These are phyloP conservation scores for Lenwebbia sp. DNA, from an alignment of 345 rosid genomes.

Conservation along the genomic window DNA sequence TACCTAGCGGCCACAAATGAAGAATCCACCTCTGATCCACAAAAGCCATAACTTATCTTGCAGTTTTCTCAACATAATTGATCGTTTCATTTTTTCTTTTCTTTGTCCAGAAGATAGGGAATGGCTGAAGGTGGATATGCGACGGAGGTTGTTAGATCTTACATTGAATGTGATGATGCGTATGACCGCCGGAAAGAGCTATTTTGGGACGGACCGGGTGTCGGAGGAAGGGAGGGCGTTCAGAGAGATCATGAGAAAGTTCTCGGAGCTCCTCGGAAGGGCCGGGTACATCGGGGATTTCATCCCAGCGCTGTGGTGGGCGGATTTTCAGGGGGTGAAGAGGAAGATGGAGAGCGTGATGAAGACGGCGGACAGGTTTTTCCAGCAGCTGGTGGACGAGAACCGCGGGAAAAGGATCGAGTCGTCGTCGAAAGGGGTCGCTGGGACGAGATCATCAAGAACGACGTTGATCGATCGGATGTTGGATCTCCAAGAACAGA, in stretches of 20 bases:
- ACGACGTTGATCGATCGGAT: constrained; percentile 11
- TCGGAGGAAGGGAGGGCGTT: not conserved
- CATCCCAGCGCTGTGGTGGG: constrained; percentile 14
- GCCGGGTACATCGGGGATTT: constrained; percentile 6
- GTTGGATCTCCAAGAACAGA: constrained; percentile 14
- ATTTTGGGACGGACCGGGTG: not conserved
- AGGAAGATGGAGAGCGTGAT: constrained; percentile 3
- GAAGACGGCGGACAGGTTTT: constrained; percentile 15
- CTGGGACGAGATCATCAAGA: not conserved
- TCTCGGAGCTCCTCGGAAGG: not conserved
- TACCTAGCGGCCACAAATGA: not conserved
- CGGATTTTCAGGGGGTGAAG: constrained; percentile 18
- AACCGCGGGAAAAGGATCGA: not conserved
- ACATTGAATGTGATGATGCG: constrained; percentile 6
- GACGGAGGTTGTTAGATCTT: not conserved
- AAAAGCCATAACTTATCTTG: not conserved
- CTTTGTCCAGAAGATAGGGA: not conserved
- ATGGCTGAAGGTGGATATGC: not conserved
- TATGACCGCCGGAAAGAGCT: constrained; percentile 12
- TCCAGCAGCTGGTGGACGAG: constrained; percentile 17
- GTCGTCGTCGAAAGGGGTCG: not conserved
- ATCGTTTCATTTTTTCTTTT: not conserved
- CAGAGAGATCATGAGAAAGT: not conserved
- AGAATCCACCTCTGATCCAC: not conserved
- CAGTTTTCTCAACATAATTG: not conserved